Evolutionary conservation across 73 alveolate genomes (phyloP).

Genomic region (Symbiodinium natans): DNA sequence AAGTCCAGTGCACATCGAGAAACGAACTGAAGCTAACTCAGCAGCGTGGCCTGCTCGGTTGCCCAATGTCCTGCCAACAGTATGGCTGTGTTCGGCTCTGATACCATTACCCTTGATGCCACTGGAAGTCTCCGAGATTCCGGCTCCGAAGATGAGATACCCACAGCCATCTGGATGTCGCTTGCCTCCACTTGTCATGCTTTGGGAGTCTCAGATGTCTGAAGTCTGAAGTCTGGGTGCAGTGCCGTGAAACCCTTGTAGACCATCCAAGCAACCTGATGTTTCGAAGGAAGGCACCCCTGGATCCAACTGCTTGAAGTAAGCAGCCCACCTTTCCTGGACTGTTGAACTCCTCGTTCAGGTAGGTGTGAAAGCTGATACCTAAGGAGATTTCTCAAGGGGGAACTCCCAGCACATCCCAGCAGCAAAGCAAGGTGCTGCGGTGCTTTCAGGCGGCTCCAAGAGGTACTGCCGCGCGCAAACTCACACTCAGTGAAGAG

Average conservation of each 20-base stretch:
- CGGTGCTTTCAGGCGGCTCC: conserved; percentile 10
- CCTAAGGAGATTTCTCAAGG: background rate
- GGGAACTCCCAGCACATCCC: background rate
- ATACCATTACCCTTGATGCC: background rate
- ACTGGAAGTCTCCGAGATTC: background rate
- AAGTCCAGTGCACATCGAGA: background rate
- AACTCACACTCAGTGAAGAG: conserved; percentile 68
- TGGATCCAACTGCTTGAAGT: background rate
- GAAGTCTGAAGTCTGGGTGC: background rate
- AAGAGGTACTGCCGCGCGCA: conserved; percentile 71
- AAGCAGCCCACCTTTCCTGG: conserved; percentile 38
- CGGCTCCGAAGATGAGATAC: conserved; percentile 53
- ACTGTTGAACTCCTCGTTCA: conserved; percentile 60
- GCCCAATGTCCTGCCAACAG: conserved; percentile 46
- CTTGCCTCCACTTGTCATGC: conserved; percentile 16
- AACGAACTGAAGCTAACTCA: background rate
- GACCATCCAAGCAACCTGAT: conserved; percentile 69
- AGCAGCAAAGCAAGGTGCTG: background rate
- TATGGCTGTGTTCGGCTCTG: background rate
- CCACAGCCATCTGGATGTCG: conserved; percentile 64
- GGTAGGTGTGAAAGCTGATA: conserved; percentile 70
- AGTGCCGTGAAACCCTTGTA: conserved; percentile 72
- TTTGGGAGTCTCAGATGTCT: background rate
- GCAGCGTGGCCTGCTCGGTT: conserved; percentile 47
- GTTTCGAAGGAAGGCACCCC: background rate